These are phyloP conservation scores for Talaromyces verruculosus DNA, from an alignment of 2,329 filamentous ascomycete species.

Conservation along the genomic window DNA sequence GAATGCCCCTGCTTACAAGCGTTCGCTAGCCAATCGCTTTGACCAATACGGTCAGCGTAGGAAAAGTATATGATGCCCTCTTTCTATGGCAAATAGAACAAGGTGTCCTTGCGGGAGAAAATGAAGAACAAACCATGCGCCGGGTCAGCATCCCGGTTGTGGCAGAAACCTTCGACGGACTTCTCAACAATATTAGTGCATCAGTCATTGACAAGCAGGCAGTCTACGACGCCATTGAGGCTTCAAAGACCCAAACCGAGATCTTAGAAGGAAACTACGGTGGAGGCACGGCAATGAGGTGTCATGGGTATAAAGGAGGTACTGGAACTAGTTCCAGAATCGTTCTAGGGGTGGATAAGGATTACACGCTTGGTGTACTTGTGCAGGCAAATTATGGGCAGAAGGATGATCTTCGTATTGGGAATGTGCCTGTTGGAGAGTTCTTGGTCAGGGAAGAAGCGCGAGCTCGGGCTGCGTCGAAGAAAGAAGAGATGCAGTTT, in stretches of 20 bases:
- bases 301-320: constrained; percentile 17
- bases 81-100: constrained; percentile 12
- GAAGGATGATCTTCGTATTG: background rate
- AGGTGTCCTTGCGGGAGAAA: background rate
- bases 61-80: constrained; percentile 16
- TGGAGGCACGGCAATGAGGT: constrained; percentile 15
- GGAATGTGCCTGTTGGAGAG: constrained; percentile 1
- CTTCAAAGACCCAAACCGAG: constrained; percentile 4
- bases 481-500: background rate
- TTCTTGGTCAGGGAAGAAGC: constrained; percentile 8
- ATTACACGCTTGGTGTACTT: constrained; percentile 9
- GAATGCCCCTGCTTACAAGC: background rate
- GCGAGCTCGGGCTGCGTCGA: background rate
- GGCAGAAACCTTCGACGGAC: constrained; percentile 7
- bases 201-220: constrained; percentile 7
- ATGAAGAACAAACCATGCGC: constrained; percentile 9
- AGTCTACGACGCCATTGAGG: constrained; percentile 13
- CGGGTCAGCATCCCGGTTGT: constrained; percentile 13
- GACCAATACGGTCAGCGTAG: constrained; percentile 10
- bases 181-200: constrained; percentile 9
- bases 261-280: constrained; percentile 14
- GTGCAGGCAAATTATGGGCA: background rate
- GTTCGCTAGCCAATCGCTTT: constrained; percentile 6
- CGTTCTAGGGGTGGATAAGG: background rate
- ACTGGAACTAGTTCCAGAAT: constrained; percentile 13